Base-by-base conservation (phyloP, 345 rosid species). In the Eucalyptus sideroxylon region DNA sequence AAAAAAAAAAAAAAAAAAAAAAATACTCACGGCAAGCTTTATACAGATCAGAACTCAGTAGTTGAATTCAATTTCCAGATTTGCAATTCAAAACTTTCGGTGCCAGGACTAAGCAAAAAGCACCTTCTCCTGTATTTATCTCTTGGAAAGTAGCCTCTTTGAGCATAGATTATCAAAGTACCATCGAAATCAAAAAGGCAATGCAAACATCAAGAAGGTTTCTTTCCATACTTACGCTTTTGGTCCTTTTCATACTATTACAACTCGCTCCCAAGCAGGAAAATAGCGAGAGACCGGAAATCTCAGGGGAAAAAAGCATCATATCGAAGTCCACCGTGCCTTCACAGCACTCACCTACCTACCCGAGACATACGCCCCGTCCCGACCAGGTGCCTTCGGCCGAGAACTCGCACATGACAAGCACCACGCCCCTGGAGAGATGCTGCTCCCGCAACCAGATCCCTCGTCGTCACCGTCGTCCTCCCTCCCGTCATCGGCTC, bases 261-360 rank as follows among this genome's bases (percentile, higher is more conserved):
- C 8, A 37, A 72, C 45, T 37, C 21, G 82, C 8, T 72, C 11
- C 45, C 26, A 72, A 72, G 45, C 82, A 51, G 55, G 55, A 51
- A 51, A 16, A 51, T 16, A 51, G 55, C 21, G 55, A 51, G 55
- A 51, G 0, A 51, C 55, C 55, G 55, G 55, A 51, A 51, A 51
- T 16, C 55, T 51, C 55, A 51, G 55, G 55, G 7, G 8, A 16
- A 16, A 51, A 51, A 51, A 51, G 55, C 1, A 51, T 51, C 55
- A 19, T 37, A 72, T 72, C 82, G 3, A 72, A 72, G 26, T 27
- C 45, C 86, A 55, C 26, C 88, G 85, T 92, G 96, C 99, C 99
- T 96, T 55, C 59, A 55, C 59, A 21, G 10, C 59, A 55, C 59
- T 55, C 59, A 55, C 59, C 26, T 21, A 55, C 59, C 59, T 55